Conservation (phyloP, 176 grass and related monocot genomes). For the Oropetium thomaeum region DNA sequence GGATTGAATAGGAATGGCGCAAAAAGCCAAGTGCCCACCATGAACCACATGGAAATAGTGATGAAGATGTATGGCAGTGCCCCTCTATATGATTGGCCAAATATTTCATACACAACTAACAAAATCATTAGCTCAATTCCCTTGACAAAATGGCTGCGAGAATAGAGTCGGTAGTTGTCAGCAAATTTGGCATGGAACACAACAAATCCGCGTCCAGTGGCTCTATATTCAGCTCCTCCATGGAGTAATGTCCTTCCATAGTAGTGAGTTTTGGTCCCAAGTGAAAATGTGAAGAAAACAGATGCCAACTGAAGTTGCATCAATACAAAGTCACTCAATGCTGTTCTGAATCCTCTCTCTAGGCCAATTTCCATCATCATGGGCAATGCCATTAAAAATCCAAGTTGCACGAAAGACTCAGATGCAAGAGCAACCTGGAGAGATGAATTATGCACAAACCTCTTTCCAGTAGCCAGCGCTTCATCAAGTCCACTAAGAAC, state of each 20-base stretch:
- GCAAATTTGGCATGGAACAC: constrained; percentile 98
- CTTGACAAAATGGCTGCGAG: constrained; percentile 97
- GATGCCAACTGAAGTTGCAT: constrained; percentile 98
- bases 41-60: constrained; percentile 98
- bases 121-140: constrained; percentile 95
- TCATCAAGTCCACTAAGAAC: constrained; percentile 93
- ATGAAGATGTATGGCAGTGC: constrained; percentile 89
- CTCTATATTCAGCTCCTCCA: constrained; percentile 96
- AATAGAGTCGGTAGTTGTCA: constrained; percentile 91
- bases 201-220: constrained; percentile 94
- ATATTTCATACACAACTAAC: constrained; percentile 88
- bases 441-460: constrained; percentile 74
- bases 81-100: constrained; percentile 80
- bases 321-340: constrained; percentile 91
- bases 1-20: constrained; percentile 95
- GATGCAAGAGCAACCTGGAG: constrained; percentile 96
- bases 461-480: constrained; percentile 70
- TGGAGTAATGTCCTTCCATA: constrained; percentile 92
- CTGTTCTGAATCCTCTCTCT: constrained; percentile 94
- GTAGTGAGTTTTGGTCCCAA: constrained; percentile 98
- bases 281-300: constrained; percentile 98
- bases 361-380: constrained; percentile 99
- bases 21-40: constrained; percentile 97
- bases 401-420: constrained; percentile 94
- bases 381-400: constrained; percentile 90